These are phyloP conservation scores for Lichtheimia hyalospora DNA, from an alignment of 371 early-diverging fungal genomes.

Conservation along the genomic window DNA sequence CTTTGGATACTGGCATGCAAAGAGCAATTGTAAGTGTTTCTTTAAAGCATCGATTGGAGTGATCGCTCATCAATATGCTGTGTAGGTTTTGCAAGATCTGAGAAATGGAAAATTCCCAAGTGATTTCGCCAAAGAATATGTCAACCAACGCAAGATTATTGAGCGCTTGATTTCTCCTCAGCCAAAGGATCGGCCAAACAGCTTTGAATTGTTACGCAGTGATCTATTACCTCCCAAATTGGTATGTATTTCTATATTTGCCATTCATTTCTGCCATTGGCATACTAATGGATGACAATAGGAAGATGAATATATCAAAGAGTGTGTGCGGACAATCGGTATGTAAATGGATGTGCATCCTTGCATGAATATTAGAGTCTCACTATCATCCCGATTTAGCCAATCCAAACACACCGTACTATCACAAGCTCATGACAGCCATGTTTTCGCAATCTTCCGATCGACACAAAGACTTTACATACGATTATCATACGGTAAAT, in stretches of 20 bases:
- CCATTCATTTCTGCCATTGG: background rate
- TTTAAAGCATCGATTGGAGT: background rate
- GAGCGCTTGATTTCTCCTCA: conserved; percentile 70
- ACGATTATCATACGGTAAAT: conserved; percentile 76
- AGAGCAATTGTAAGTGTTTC: conserved; percentile 45
- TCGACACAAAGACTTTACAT: conserved; percentile 87
- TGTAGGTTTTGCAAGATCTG: conserved; percentile 56
- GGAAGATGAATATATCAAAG: conserved; percentile 92
- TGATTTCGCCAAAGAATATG: conserved; percentile 67
- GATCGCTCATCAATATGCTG: background rate
- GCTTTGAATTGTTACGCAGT: conserved; percentile 80
- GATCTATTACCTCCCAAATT: conserved; percentile 81
- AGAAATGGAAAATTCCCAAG: conserved; percentile 72
- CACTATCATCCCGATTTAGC: conserved; percentile 29
- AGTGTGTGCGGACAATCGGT: conserved; percentile 84
- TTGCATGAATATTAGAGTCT: no score
- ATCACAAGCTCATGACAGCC: conserved; percentile 76
- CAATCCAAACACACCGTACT: conserved; percentile 88
- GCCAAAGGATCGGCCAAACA: conserved; percentile 83
- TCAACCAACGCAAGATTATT: conserved; percentile 73
- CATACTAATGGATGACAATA: conserved; percentile 5
- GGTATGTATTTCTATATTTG: conserved; percentile 11
- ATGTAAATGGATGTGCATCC: background rate
- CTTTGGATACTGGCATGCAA: conserved; percentile 76
- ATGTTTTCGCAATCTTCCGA: conserved; percentile 81